Evolutionary conservation across 345 rosid genomes (phyloP).

Genomic region (Eucalyptus virginea): DNA sequence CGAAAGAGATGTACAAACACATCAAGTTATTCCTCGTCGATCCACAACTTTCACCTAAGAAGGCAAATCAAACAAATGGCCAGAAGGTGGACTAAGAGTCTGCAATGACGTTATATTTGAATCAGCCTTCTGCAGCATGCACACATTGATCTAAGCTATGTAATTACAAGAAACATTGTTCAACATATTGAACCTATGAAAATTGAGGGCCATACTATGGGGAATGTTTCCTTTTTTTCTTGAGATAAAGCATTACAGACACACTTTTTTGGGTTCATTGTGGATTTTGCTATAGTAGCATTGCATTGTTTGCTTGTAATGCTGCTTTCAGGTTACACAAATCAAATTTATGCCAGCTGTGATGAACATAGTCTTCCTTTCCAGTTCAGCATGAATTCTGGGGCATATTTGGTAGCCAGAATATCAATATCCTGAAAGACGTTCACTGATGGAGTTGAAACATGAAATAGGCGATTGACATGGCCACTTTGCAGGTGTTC

Average conservation of each 20-base stretch:
- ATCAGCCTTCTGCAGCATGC: not conserved
- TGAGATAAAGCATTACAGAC: not conserved
- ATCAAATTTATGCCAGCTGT: not conserved
- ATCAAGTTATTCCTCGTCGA: not conserved
- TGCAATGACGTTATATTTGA: not conserved
- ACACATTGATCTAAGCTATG: not conserved
- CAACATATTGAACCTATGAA: not conserved
- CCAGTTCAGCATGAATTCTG: not conserved
- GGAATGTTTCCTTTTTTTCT: not conserved
- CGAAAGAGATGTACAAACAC: conserved; percentile 1
- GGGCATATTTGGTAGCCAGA: not conserved
- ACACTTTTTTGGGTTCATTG: not conserved
- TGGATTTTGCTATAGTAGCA: not conserved
- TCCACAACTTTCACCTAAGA: not conserved
- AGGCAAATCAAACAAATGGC: not conserved
- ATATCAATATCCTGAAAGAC: not conserved
- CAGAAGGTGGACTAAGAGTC: not conserved
- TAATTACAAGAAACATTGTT: not conserved
- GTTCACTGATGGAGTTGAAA: not conserved
- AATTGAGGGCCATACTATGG: not conserved
- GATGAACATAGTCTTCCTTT: not conserved
- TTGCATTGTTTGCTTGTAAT: not conserved
- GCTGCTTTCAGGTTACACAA: not conserved
- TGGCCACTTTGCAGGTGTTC: not conserved
- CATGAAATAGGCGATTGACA: not conserved